Evolutionary conservation across 1,284 basidiomycete genomes (phyloP).

Genomic region (Ganoderma lingzhi): DNA sequence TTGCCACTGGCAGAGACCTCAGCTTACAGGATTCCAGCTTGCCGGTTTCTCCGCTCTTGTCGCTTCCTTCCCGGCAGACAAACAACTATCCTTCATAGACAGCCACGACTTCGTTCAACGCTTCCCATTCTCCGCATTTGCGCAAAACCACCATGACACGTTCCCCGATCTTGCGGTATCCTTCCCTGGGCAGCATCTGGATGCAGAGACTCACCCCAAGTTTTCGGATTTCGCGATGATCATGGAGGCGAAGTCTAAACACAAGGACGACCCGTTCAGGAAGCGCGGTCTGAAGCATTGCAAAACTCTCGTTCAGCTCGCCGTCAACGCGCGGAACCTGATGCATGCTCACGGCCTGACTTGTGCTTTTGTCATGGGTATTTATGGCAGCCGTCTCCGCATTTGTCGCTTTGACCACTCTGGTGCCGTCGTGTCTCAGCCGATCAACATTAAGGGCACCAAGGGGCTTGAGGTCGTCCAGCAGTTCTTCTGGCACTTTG

Average conservation of each 20-base stretch:
- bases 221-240: constrained; percentile 7
- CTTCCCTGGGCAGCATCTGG: constrained; percentile 9
- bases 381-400: constrained; percentile 15
- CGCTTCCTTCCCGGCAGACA: constrained; percentile 4
- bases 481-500: constrained; percentile 16
- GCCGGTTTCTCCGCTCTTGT: constrained; percentile 5
- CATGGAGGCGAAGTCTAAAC: constrained; percentile 20
- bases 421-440: background rate
- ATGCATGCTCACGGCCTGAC: constrained; percentile 27
- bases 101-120: background rate
- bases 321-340: constrained; percentile 25
- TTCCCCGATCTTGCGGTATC: constrained; percentile 20
- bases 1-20: too few relatives aligned
- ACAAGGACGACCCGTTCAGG: constrained; percentile 16
- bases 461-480: background rate
- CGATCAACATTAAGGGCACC: background rate
- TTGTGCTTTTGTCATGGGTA: constrained; percentile 14
- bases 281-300: background rate
- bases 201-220: background rate
- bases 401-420: constrained; percentile 18
- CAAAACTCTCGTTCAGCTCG: background rate
- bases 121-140: constrained; percentile 6
- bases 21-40: background rate
- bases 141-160: constrained; percentile 15
- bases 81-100: constrained; percentile 6